phyloP scores from a whole-genome alignment of 768 basidiomycete genomes.

The Tricholoma hemisulphureum region DNA sequence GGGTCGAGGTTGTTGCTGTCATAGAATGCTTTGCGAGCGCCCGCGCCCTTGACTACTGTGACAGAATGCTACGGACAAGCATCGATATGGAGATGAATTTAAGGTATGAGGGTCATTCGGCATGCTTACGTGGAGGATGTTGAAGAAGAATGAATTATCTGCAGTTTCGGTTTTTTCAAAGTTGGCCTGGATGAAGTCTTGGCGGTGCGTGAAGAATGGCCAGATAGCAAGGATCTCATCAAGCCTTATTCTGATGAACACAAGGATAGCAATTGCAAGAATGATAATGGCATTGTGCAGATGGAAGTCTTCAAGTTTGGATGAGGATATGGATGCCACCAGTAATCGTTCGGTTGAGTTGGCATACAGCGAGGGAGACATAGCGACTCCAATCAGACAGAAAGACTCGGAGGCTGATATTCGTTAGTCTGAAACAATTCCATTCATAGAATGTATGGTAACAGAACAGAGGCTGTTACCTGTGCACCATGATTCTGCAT shows the following conservation, averaged over 20 bases:
- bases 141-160: not conserved
- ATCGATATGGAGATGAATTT: not conserved
- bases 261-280: not conserved
- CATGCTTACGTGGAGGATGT: not conserved
- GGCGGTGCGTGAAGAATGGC: conserved; percentile 2
- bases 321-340: too few relatives aligned
- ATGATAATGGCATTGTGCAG: too few relatives aligned
- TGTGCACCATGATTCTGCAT: too few relatives aligned
- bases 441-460: too few relatives aligned
- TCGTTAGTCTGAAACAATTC: too few relatives aligned
- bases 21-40: conserved; percentile 32
- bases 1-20: conserved; percentile 28
- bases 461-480: too few relatives aligned
- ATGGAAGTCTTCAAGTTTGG: too few relatives aligned
- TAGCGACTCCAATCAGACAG: too few relatives aligned
- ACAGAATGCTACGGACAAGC: conserved; percentile 13
- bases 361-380: too few relatives aligned
- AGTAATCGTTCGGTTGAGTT: too few relatives aligned
- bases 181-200: not conserved
- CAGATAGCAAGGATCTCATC: not conserved
- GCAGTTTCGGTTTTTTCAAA: not conserved
- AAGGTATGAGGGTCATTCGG: not conserved
- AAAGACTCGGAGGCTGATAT: too few relatives aligned
- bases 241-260: not conserved
- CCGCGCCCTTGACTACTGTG: conserved; percentile 30